Percentiles rank a stretch among this genome's conserved stretches.
Evolutionary conservation across 805 yeast genomes (phyloP).

Genomic region (Yamadazyma sp.): DNA sequence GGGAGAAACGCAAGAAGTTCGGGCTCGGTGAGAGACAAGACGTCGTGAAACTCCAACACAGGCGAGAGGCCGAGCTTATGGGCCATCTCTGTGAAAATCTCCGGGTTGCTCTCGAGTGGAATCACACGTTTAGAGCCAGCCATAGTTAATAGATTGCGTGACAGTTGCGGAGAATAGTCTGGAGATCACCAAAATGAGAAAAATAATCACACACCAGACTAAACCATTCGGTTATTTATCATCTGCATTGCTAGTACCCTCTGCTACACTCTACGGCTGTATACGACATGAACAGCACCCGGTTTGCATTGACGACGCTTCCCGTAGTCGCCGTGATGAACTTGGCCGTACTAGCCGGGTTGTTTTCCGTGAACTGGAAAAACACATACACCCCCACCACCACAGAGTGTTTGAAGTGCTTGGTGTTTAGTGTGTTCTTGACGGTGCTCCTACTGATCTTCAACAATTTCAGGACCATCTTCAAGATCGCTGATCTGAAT

Average conservation of each 20-base stretch:
- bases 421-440: constrained; percentile 11
- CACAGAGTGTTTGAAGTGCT: constrained; percentile 7
- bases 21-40: constrained; percentile 80
- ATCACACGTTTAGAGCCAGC: constrained; percentile 45
- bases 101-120: constrained; percentile 91
- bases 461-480: constrained; percentile 11
- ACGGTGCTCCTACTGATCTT: constrained; percentile 9
- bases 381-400: constrained; percentile 7
- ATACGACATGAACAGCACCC: constrained; percentile 2
- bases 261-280: too few species aligned
- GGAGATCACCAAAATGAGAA: too few species aligned
- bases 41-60: constrained; percentile 67
- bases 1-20: constrained; percentile 81
- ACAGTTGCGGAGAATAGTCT: too few species aligned
- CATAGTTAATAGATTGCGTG: constrained; percentile 4
- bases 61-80: constrained; percentile 64
- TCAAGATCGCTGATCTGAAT: constrained; percentile 9
- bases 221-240: too few species aligned
- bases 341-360: background rate
- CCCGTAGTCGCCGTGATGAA: background rate
- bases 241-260: too few species aligned
- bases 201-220: too few species aligned
- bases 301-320: constrained; percentile 1
- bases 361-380: constrained; percentile 2
- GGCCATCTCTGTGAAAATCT: constrained; percentile 70